Conservation (phyloP, 495 filamentous ascomycete genomes). For the Hypoxylon cercidicola region DNA sequence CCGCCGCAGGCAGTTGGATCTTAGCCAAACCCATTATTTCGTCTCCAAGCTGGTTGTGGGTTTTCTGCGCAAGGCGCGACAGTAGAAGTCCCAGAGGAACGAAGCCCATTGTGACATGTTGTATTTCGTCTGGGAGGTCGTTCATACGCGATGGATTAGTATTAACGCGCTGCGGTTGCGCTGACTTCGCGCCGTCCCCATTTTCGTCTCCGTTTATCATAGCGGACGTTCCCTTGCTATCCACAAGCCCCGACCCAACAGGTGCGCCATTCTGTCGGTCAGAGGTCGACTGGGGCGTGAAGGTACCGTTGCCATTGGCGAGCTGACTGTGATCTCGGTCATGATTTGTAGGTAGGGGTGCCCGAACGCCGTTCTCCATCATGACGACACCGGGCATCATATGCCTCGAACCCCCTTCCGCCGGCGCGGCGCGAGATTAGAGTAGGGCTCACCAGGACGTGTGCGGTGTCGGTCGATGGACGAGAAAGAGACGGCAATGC, state of each 20-base stretch:
- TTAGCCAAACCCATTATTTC: conserved; percentile 75
- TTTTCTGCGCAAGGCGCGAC: conserved; percentile 80
- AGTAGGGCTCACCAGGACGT: conserved; percentile 38
- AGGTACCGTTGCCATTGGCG: conserved; percentile 46
- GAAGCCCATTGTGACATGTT: conserved; percentile 81
- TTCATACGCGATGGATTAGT: conserved; percentile 50
- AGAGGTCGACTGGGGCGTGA: conserved; percentile 19
- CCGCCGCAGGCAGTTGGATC: conserved; percentile 62
- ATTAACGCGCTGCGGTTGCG: conserved; percentile 16
- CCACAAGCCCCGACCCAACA: conserved; percentile 17
- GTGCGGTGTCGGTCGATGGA: conserved; percentile 23
- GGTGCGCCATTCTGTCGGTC: conserved; percentile 34
- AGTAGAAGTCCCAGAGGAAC: conserved; percentile 76
- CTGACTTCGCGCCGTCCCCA: conserved; percentile 32
- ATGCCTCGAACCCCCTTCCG: conserved; percentile 48
- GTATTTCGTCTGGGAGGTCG: conserved; percentile 76
- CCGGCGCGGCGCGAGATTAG: conserved; percentile 46
- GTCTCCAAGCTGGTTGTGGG: conserved; percentile 78
- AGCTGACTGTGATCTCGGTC: conserved; percentile 59
- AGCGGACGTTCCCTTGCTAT: conserved; percentile 23
- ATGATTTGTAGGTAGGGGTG: conserved; percentile 60
- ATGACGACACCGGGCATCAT: conserved; percentile 57
- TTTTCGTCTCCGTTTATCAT: conserved; percentile 43
- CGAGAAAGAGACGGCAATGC: conserved; percentile 24
- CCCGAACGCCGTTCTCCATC: conserved; percentile 63